Conservation (phyloP, 495 filamentous ascomycete species). For the Neurospora intermedia region DNA sequence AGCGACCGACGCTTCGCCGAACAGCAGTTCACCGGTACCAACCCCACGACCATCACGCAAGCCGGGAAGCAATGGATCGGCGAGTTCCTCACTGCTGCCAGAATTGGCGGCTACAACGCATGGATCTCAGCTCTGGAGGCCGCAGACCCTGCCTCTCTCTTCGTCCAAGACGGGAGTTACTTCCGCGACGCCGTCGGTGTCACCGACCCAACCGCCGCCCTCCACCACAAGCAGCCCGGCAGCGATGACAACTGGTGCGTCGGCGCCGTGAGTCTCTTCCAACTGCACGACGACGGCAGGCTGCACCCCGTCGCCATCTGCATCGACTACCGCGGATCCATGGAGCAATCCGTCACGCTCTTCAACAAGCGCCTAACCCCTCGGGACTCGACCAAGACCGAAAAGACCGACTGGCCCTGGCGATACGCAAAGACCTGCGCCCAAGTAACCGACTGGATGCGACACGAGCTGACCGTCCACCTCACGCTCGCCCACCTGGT, state of each 20-base stretch:
- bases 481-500: constrained; percentile 36
- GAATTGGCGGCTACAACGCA: constrained; percentile 13
- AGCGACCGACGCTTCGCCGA: constrained; percentile 40
- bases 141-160: constrained; percentile 24
- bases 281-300: constrained; percentile 30
- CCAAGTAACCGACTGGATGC: constrained; percentile 38
- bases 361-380: constrained; percentile 33
- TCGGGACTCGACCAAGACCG: constrained; percentile 15
- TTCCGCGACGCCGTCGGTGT: constrained; percentile 29
- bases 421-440: constrained; percentile 42
- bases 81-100: constrained; percentile 27
- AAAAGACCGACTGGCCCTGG: constrained; percentile 41
- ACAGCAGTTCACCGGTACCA: constrained; percentile 38
- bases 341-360: constrained; percentile 34
- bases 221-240: constrained; percentile 11
- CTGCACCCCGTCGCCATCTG: constrained; percentile 39
- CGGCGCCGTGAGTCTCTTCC: constrained; percentile 36
- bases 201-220: constrained; percentile 7
- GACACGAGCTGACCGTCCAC: constrained; percentile 37
- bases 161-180: constrained; percentile 37
- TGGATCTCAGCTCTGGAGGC: constrained; percentile 18
- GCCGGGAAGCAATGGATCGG: constrained; percentile 23
- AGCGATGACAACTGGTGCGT: constrained; percentile 23
- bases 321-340: constrained; percentile 30
- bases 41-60: constrained; percentile 34